Percentiles rank a stretch among this genome's conserved stretches.
phyloP scores from a whole-genome alignment of 2,329 filamentous ascomycete genomes.

The Xylaria sp. region DNA sequence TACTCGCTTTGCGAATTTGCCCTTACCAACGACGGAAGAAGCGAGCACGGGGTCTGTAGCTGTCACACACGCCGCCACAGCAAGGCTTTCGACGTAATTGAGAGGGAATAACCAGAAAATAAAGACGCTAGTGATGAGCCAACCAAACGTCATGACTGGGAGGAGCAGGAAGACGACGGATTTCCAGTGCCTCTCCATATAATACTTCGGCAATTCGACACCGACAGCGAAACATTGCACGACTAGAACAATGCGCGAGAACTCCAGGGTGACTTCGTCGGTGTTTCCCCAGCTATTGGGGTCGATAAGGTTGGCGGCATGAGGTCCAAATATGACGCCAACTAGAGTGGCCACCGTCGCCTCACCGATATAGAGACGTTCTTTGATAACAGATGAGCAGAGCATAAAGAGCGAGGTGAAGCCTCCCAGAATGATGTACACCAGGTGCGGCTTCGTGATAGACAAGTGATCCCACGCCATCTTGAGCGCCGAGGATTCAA shows the following conservation, averaged over 20 bases:
- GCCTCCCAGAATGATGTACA: constrained; percentile 97
- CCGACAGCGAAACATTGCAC: constrained; percentile 94
- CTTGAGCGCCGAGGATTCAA: constrained; percentile 39
- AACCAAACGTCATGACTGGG: constrained; percentile 97
- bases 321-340: constrained; percentile 88
- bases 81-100: constrained; percentile 89
- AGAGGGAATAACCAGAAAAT: constrained; percentile 91
- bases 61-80: constrained; percentile 91
- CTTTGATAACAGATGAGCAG: constrained; percentile 97
- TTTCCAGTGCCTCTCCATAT: constrained; percentile 98
- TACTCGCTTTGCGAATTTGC: constrained; percentile 97
- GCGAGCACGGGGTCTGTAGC: constrained; percentile 97
- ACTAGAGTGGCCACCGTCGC: constrained; percentile 92
- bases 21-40: constrained; percentile 97
- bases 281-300: constrained; percentile 81
- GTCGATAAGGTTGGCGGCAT: constrained; percentile 83
- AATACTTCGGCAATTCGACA: constrained; percentile 89
- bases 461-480: constrained; percentile 86
- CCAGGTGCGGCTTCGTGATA: constrained; percentile 95
- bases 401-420: constrained; percentile 99
- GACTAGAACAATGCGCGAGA: constrained; percentile 88
- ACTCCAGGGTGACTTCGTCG: constrained; percentile 88
- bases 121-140: constrained; percentile 91
- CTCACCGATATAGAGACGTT: constrained; percentile 98
- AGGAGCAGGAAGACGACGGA: constrained; percentile 89